Base-by-base conservation (phyloP, 192 early-diverging fungal genomes). In the Piromyces finnis region DNA sequence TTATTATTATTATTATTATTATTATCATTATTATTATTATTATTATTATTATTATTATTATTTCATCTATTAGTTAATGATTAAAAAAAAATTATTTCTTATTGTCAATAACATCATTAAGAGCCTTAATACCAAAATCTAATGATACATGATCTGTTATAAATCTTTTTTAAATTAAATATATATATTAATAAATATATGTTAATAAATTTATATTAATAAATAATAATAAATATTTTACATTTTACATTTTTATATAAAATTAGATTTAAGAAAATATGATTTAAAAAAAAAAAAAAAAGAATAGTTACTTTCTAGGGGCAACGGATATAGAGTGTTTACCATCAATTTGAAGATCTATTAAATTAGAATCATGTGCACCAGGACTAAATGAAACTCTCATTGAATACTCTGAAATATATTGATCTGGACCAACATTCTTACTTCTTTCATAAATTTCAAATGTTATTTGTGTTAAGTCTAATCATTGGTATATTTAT, bases 381-480 rank as follows among this genome's bases (percentile, higher is more conserved):
- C 97, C 97, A 11, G 94, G 94, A 26, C 92, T 93, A 82, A 97
- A 95, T 9, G 91, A 93, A 32, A 99, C 89, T 12, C 97, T 86
- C 27, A 99, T 87, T 13, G 94, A 96, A 83, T 94, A 96, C 84
- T 98, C 97, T 78, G 84, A 77, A 82, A 82, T 5, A 83, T 29
- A 30, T 82, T 80, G 79, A 84, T 78, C 41, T 39, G 37, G 37
- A 15, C 89, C 80, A 68, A 83, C 77, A 78, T 88, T 84, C 28
- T 88, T 84, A 79, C 86, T 92, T 77, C 96, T 87, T 87, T 97
- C 96, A 80, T 97, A 96, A n/a, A 99, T 85, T 84, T 99, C 97
- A 86, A 99, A 97, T 12, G 94, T 96, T 79, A 99, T n/a, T 99
- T 81, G 97, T 2, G 97, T n/a, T 97, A 98, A 84, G 84, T 96